Evolutionary conservation across 1,139 yeast species (phyloP).

Genomic region (Kodamaea derodonti): DNA sequence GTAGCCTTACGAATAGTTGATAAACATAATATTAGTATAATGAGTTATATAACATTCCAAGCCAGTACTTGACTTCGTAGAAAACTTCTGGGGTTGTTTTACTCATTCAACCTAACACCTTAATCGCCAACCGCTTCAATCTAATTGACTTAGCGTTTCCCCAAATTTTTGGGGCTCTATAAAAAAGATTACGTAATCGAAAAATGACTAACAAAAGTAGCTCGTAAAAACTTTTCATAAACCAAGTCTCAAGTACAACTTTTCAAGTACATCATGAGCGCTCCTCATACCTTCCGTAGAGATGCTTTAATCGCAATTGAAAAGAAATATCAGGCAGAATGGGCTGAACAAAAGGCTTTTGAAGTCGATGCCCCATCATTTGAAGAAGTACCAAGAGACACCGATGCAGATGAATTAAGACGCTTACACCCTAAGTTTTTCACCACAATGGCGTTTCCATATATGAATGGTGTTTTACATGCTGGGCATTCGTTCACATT

Average conservation of each 20-base stretch:
- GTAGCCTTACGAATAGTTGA: no score
- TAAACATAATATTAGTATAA: no score
- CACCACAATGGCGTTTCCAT: constrained; percentile 96
- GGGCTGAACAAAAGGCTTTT: constrained; percentile 83
- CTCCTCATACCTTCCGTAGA: constrained; percentile 75
- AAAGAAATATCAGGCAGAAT: constrained; percentile 78
- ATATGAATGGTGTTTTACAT: constrained; percentile 97
- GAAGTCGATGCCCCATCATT: constrained; percentile 84
- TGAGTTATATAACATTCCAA: no score
- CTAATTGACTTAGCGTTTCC: no score
- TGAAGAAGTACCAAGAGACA: constrained; percentile 56
- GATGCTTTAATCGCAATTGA: constrained; percentile 89
- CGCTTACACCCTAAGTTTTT: constrained; percentile 80
- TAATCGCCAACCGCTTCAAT: no score
- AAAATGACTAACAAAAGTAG: no score
- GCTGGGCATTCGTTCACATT: constrained; percentile 97
- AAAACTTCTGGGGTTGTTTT: no score
- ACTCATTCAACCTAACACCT: no score
- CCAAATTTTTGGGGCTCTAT: no score
- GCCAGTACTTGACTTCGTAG: no score
- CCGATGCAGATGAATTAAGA: constrained; percentile 65
- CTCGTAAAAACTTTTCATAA: no score
- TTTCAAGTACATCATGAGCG: constrained; percentile 30
- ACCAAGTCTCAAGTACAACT: background rate
- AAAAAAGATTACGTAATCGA: no score